Percentiles rank a stretch among this genome's conserved stretches.
Evolutionary conservation across 2,329 filamentous ascomycete genomes (phyloP).

Genomic region (Claviceps pusilla): DNA sequence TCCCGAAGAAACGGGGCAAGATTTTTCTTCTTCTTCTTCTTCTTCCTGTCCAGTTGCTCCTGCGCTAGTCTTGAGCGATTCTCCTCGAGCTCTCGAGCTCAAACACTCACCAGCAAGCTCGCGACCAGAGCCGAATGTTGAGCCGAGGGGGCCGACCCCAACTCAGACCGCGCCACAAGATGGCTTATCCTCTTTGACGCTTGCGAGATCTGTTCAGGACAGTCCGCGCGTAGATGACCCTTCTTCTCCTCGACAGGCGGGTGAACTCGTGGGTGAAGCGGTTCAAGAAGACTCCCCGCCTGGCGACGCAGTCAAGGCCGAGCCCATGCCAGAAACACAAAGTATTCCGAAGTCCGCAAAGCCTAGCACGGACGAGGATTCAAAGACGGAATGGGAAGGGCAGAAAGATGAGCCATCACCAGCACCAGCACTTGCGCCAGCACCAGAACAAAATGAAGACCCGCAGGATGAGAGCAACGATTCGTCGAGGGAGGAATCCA

Average conservation of each 20-base stretch:
- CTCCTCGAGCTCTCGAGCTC: not conserved
- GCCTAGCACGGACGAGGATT: not conserved
- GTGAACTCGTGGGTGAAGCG: not conserved
- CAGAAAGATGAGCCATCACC: conserved; percentile 3
- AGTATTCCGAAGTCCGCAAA: conserved; percentile 16
- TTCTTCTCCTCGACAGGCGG: not conserved
- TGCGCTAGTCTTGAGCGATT: not conserved
- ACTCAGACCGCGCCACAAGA: not conserved
- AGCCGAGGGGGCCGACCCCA: not conserved
- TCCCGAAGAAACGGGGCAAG: not conserved
- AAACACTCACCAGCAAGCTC: not conserved
- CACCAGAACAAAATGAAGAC: conserved; percentile 6
- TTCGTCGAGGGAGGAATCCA: conserved; percentile 1
- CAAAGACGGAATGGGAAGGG: not conserved
- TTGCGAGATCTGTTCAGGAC: not conserved
- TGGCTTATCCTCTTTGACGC: not conserved
- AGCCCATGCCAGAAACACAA: conserved; percentile 9
- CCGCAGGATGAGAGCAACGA: conserved; percentile 4
- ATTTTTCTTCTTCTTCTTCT: not conserved
- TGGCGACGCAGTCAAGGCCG: not conserved
- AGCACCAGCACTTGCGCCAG: not conserved
- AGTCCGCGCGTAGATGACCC: not conserved
- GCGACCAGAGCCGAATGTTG: not conserved
- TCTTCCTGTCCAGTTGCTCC: not conserved
- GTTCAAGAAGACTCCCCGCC: not conserved